Evolutionary conservation across 75 land plant genomes (phyloP).

Genomic region (Pinus tabuliformis): DNA sequence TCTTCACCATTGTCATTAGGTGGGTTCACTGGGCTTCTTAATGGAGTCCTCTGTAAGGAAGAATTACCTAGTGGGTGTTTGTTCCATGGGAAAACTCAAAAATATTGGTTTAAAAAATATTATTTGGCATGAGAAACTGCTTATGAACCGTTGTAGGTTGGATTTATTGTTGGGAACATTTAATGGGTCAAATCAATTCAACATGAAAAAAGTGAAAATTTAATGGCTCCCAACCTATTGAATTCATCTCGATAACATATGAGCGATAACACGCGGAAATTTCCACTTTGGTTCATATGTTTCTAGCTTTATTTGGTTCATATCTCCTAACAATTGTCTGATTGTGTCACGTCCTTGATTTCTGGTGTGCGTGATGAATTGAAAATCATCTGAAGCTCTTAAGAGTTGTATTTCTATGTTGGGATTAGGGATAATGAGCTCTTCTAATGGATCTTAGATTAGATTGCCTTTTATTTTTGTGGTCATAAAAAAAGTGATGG

Average conservation of each 20-base stretch:
- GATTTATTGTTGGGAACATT: constrained; percentile 55
- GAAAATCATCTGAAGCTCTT: constrained; percentile 13
- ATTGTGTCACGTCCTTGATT: constrained; percentile 27
- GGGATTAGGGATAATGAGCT: background rate
- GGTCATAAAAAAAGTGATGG: background rate
- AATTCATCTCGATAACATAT: constrained; percentile 45
- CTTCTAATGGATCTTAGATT: constrained; percentile 5
- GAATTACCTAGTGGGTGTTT: constrained; percentile 45
- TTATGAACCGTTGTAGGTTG: constrained; percentile 61
- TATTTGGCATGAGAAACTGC: constrained; percentile 39
- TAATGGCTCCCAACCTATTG: constrained; percentile 51
- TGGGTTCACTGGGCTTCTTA: no score
- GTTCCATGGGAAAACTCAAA: constrained; percentile 43
- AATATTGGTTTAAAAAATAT: constrained; percentile 40
- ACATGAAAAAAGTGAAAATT: constrained; percentile 59
- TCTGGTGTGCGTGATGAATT: constrained; percentile 14
- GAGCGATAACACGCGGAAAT: constrained; percentile 29
- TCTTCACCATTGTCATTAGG: no score
- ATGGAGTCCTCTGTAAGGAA: constrained; percentile 61
- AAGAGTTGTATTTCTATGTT: constrained; percentile 14
- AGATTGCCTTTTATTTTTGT: background rate
- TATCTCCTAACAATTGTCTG: constrained; percentile 32
- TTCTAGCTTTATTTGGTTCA: constrained; percentile 63
- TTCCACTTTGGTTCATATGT: constrained; percentile 81
- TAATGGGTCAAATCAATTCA: constrained; percentile 41